Evolutionary conservation across 2,329 filamentous ascomycete species (phyloP), one percentile per base, ranked within the genome.

Genomic region (Canariomyces notabilis): DNA sequence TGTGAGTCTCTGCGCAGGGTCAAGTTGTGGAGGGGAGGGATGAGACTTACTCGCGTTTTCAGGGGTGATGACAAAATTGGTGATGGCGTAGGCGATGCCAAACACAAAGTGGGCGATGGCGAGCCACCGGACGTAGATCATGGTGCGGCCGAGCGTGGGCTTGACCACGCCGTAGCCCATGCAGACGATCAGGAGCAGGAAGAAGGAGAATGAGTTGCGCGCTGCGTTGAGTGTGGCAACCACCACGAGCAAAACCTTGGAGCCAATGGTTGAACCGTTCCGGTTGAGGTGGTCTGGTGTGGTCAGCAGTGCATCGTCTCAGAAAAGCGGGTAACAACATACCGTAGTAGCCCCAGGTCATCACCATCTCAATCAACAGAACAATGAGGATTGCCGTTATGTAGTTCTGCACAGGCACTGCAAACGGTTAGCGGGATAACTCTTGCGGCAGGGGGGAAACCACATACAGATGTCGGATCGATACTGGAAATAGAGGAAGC

Each of bases 141-240:
- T 98, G 11, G 89, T 90, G 60, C 85, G 87, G 48, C 93, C 93
- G 4, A 98, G 77, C 2, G 85, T 89, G 2, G 85, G 87, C 70
- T 97, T 97, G 56, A 98, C 94, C 19, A 98, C 94, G 58, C 93
- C 93, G 60, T 98, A 98, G 23, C 93, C 93, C 93, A 98, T 98
- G 67, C 93, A 98, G 23, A 98, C 93, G 57, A 98, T 97, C 43
- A 98, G 82, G 7, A 98, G 77, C 40, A 98, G 74, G 74, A 98
- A 98, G 74, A 98, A 98, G 0, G 91, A 96, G 65, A 98, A 97
- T 0, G 91, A 96, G 68, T 97, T 98, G 54, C 93, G 80, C 46
- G 84, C 90, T 5, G 93, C 93, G 63, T 95, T 97, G 36, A 98
- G 76, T 19, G 97, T 76, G 31, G 89, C 89, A n/a, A 96, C 91